Base-by-base conservation (phyloP, 1,284 basidiomycete species). In the Neolentinus lepideus region DNA sequence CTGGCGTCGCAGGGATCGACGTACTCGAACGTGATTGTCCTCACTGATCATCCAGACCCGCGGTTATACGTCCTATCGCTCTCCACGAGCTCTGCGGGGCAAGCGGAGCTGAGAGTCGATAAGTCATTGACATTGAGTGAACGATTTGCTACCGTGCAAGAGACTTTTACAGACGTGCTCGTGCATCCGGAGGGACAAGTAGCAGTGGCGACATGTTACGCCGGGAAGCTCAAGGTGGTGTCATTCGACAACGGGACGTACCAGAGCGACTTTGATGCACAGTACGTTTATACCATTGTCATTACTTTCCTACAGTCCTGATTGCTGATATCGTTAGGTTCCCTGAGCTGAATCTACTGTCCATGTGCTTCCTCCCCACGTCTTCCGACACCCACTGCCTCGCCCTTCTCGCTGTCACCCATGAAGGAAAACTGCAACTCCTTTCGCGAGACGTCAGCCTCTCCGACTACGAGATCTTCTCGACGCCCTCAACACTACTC, bases 21-120 rank as follows among this genome's bases (percentile, higher is more conserved):
- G 12, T 69, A 71, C 48, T 79, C 79, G 11, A 81, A 79, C 61
- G 61, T 90, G 14, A 66, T 88, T 19, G 74, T 88, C 21, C 73
- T 89, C 63, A 78, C 85, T 0, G 85, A 86, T 58, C 86, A 89
- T 61, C 88, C 89, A 1, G 80, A 88, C 35, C 85, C 87, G 3
- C 80, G 82, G 59, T 72, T 89, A 8, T 66, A 90, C 27, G 73
- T 89, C 58, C 69, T 90, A 24, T 65, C 72, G 62, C 67, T 6
- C 66, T 75, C 52, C 64, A 69, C 24, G 67, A 71, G 33, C 65
- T 63, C 12, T 74, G 72, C 0, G 61, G 61, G 21, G 45, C 36
- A 54, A 27, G 67, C 68, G 10, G 63, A 67, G 19, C 67, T 89
- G 14, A 65, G 61, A 1, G 64, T 68, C 9, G 74, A 68, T 22